These are phyloP conservation scores for Aspergillus carbonarius DNA, from an alignment of 2,329 filamentous ascomycete genomes.

Conservation along the genomic window DNA sequence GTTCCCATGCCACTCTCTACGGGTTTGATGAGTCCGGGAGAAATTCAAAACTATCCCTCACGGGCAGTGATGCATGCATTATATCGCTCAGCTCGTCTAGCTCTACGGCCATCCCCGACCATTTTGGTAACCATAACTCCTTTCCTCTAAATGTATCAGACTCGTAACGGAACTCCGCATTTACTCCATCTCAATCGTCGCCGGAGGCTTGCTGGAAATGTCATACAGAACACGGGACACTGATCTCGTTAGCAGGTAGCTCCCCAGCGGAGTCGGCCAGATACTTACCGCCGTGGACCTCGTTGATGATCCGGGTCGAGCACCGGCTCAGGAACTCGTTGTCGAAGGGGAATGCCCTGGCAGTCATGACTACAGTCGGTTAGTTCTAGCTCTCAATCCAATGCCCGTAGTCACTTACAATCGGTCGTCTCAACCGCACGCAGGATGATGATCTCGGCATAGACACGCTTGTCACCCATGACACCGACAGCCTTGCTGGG, in stretches of 20 bases:
- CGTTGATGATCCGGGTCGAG: conserved; percentile 69
- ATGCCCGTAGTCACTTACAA: conserved; percentile 31
- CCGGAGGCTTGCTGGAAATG: conserved; percentile 66
- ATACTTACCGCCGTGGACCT: conserved; percentile 60
- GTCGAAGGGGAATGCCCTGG: conserved; percentile 67
- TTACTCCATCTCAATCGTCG: conserved; percentile 74
- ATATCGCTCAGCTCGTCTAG: no score
- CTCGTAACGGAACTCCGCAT: background rate
- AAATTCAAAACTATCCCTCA: no score
- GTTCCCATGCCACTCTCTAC: no score
- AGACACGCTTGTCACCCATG: conserved; percentile 65
- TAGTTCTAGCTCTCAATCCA: background rate
- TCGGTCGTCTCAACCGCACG: conserved; percentile 63
- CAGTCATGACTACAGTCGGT: conserved; percentile 61
- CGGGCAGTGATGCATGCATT: no score
- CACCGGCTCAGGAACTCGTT: conserved; percentile 65
- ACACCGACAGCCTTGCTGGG: conserved; percentile 61
- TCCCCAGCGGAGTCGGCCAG: background rate
- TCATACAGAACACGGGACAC: conserved; percentile 28
- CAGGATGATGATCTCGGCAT: conserved; percentile 62
- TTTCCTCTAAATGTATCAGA: conserved; percentile 5
- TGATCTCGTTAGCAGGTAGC: background rate
- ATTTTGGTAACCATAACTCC: conserved; percentile 4
- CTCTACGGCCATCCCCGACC: background rate
- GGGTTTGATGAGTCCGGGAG: no score